Conservation (phyloP, 441 rosid genomes). For the Macaranga tanarius region DNA sequence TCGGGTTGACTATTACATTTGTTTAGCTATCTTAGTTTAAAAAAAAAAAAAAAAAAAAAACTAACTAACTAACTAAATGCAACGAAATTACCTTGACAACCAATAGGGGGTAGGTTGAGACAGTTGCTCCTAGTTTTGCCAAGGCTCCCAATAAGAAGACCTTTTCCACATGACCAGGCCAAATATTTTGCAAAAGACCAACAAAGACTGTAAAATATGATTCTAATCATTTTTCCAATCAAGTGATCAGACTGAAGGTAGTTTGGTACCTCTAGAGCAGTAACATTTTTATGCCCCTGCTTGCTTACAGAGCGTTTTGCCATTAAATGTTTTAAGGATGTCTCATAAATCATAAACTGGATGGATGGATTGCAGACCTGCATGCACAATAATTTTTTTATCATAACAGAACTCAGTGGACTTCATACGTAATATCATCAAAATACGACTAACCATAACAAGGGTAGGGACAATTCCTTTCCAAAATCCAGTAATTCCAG, state of each 20-base stretch:
- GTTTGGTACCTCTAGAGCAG: constrained; percentile 57
- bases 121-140: constrained; percentile 74
- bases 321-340: constrained; percentile 48
- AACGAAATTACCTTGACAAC: constrained; percentile 60
- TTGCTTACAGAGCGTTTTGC: constrained; percentile 44
- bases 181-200: constrained; percentile 6
- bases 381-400: constrained; percentile 15
- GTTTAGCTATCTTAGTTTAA: background rate
- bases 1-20: no score
- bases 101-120: constrained; percentile 62
- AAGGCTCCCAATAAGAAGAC: constrained; percentile 62
- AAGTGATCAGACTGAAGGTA: background rate
- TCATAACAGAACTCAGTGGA: constrained; percentile 12
- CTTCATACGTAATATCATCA: constrained; percentile 6
- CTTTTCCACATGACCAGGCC: constrained; percentile 31
- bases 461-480: constrained; percentile 74
- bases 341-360: constrained; percentile 75
- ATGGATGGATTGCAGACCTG: constrained; percentile 79
- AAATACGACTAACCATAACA: constrained; percentile 51
- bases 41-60: no score
- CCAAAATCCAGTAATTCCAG: constrained; percentile 69
- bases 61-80: background rate
- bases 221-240: background rate
- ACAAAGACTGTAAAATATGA: background rate
- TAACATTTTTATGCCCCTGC: constrained; percentile 38